Conservation (phyloP, 192 early-diverging fungal species). For the Entomortierella chlamydospora region DNA sequence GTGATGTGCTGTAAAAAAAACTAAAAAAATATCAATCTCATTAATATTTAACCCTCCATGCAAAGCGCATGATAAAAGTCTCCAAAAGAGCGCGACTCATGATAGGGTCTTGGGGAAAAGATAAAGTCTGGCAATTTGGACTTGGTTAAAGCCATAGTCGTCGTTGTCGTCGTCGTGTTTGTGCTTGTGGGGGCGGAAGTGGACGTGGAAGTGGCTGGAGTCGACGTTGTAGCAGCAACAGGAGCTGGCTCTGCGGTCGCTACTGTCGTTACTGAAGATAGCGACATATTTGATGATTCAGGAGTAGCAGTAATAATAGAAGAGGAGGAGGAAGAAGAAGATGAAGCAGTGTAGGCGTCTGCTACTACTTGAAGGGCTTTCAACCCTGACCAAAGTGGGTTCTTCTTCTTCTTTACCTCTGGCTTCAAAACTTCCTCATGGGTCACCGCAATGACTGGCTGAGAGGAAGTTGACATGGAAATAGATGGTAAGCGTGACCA, state of each 20-base stretch:
- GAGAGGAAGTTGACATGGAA: slow-evolving; percentile 1
- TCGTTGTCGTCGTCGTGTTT: neutral
- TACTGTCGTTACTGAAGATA: neutral
- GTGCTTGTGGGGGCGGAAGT: too few species aligned
- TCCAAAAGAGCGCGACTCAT: slow-evolving; percentile 29
- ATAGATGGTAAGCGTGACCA: slow-evolving; percentile 13
- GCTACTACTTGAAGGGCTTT: slow-evolving; percentile 15
- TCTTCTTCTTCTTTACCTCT: slow-evolving; percentile 8
- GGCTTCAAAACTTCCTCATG: neutral
- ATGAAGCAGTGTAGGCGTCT: neutral
- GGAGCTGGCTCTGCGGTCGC: neutral
- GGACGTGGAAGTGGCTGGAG: slow-evolving; percentile 3
- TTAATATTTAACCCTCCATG: slow-evolving; percentile 29
- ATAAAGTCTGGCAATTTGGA: slow-evolving; percentile 30
- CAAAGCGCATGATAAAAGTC: slow-evolving; percentile 42
- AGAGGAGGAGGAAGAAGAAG: neutral
- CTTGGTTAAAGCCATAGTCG: neutral
- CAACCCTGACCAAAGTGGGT: slow-evolving; percentile 21
- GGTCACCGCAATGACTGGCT: neutral
- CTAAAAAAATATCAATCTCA: slow-evolving; percentile 24
- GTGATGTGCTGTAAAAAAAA: too few species aligned
- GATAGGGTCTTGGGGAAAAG: slow-evolving; percentile 45
- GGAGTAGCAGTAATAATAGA: neutral
- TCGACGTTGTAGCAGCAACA: neutral
- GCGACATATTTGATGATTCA: neutral